Base-by-base conservation (phyloP, 805 yeast species). In the Suhomyces emberorum region DNA sequence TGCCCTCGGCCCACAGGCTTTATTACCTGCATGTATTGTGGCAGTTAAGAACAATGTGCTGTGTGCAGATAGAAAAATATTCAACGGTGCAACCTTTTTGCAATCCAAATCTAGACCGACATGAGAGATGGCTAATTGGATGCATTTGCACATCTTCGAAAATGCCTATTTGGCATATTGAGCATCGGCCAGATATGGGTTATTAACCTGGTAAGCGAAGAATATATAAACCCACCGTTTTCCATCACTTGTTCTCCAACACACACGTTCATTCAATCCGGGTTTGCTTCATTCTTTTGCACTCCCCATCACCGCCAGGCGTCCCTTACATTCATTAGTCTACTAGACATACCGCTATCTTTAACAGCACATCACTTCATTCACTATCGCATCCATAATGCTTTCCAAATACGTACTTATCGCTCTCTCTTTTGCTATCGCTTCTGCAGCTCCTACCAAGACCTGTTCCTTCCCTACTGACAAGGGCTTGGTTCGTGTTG, bases 381-480 rank as follows among this genome's bases (percentile, higher is more conserved):
- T 24, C 27, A 28, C 30, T 9, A 9, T 12, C 23, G 14, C 32
- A 10, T 17, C 32, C 18, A 19, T 16, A 29, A 25, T 40, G 42
- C 28, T 46, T 16, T 35, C 42, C 15, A 38, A 34, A 27, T 18
- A 41, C 38, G 39, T 42, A 11, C 29, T 37, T 10, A 28, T 39
- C 29, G 29, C 36, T 22, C 19, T 43, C 10, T 26, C 37, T 30
- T 28, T 40, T 33, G 45, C 56, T 24, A 26, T 46, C n/a, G 55
- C 55, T 7, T 39, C 44, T 27, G 50, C 58, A 26, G 52, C 53
- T 38, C 63, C 58, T 20, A 52, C 60, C 38, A 25, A 24, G 15
- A 71, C 75, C 15, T 87, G 95, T 62, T 46, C 73, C 3, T 86
- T 88, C 64, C 95, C 95, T 23, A 45, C 71, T 16, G 66, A 73